These are phyloP conservation scores for Clitoria ternatea DNA, from an alignment of 306 rosid genomes.

Conservation along the genomic window DNA sequence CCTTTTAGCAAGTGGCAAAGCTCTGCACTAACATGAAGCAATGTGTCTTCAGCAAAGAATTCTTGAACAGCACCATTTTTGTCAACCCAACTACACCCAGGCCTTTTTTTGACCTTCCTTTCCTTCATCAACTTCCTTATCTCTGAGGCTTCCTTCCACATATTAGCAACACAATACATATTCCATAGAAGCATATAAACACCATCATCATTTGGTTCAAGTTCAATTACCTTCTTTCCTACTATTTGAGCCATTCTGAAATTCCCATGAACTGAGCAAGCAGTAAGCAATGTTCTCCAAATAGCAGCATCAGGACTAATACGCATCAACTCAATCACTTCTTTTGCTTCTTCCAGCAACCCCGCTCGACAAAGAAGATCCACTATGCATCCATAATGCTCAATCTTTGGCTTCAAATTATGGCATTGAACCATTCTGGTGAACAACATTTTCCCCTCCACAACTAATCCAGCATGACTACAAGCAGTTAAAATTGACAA, in stretches of 20 bases:
- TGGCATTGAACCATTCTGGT: constrained; percentile 15
- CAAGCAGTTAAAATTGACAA: constrained; percentile 27
- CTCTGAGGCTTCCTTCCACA: constrained; percentile 27
- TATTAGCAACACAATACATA: constrained; percentile 14
- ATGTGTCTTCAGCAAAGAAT: constrained; percentile 6
- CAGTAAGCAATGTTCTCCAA: constrained; percentile 21
- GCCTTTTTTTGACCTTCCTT: constrained; percentile 14
- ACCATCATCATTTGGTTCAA: constrained; percentile 26
- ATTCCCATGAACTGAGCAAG: constrained; percentile 23
- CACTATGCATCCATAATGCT: constrained; percentile 25
- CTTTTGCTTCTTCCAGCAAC: constrained; percentile 20
- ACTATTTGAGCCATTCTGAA: constrained; percentile 13
- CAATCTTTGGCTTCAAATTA: constrained; percentile 13
- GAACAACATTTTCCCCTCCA: constrained; percentile 14
- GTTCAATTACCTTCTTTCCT: constrained; percentile 26
- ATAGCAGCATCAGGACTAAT: constrained; percentile 23
- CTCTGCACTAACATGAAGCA: constrained; percentile 1
- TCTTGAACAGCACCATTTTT: constrained; percentile 19
- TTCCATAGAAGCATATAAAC: constrained; percentile 24
- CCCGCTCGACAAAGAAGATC: constrained; percentile 22
- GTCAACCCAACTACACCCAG: constrained; percentile 17
- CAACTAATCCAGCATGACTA: constrained; percentile 20
- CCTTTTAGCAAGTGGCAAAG: not conserved
- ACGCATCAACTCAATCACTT: constrained; percentile 14
- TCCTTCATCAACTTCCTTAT: constrained; percentile 20